Evolutionary conservation across 2,329 filamentous ascomycete species (phyloP), one percentile per base, ranked within the genome.

Genomic region (Incumbomyces lentus): DNA sequence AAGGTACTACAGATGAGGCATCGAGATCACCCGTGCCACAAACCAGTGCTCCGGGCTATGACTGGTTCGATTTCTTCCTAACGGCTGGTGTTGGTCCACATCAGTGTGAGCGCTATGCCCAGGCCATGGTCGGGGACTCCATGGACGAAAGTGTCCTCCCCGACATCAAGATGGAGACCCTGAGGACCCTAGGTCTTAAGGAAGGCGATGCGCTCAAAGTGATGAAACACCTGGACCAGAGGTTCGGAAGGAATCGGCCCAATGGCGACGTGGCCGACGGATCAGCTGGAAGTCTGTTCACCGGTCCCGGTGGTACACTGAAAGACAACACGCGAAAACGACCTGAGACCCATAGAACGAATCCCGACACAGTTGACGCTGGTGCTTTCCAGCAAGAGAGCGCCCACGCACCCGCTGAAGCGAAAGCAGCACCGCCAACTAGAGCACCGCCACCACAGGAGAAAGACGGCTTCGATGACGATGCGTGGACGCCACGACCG

Each of bases 41-140:
- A 32, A 52, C 50, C 32, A 44, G 49, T 34, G 35, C 54, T n/a
- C 73, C 84, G 1, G 82, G 92, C 40, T 94, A 96, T 62, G 92
- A 98, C 63, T 98, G 92, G 92, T 98, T 98, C 60, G 88, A 95
- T 62, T 96, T 98, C 69, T 98, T 98, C 73, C 70, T 98, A 34
- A 81, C 82, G 52, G 93, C 88, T 62, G 90, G 94, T 39, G 87
- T 96, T 57, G 84, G 88, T 37, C 86, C 90, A 40, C 86, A 93
- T 49, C 81, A 95, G 38, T 98, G 92, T 65, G 90, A 96, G 66
- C 79, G 92, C 46, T 98, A 98, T 61, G 82, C 89, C 1, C 85
- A 88, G 60, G 86, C 87, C 2, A 98, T 98, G 61, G 66, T 78
- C 40, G 82, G 82, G 60, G 92, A 98, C 61, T 92, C 89, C 18